Percentiles rank a stretch among this genome's conserved stretches.
Evolutionary conservation across 2,329 filamentous ascomycete genomes (phyloP).

Genomic region (Paraphoma sp.): DNA sequence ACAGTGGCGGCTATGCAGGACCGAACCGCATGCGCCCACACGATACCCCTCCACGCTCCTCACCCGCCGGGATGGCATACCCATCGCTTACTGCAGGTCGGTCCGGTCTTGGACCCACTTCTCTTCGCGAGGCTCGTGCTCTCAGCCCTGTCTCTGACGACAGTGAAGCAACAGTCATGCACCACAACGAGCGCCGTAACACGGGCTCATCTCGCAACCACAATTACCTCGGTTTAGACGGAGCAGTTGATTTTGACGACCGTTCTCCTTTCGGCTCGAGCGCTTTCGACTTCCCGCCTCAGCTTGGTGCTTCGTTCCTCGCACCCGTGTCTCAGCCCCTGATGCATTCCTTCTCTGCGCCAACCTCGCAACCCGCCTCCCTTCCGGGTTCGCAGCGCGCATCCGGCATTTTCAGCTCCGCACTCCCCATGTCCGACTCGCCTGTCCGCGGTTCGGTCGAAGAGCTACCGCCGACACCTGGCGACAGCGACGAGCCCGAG

Average conservation of each 20-base stretch:
- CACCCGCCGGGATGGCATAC: constrained; percentile 31
- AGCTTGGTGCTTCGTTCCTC: constrained; percentile 38
- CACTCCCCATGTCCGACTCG: constrained; percentile 77
- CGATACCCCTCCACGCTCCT: constrained; percentile 38
- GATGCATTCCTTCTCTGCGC: constrained; percentile 24
- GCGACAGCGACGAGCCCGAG: constrained; percentile 66
- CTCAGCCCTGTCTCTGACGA: constrained; percentile 35
- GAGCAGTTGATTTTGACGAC: constrained; percentile 33
- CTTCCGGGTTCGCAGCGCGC: constrained; percentile 56
- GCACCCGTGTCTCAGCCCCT: constrained; percentile 23
- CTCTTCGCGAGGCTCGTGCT: constrained; percentile 30
- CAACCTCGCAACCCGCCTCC: constrained; percentile 28
- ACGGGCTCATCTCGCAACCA: constrained; percentile 26
- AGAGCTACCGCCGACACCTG: constrained; percentile 39
- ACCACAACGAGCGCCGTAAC: constrained; percentile 26
- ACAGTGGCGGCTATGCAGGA: constrained; percentile 68
- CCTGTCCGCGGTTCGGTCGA: constrained; percentile 32
- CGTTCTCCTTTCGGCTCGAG: constrained; percentile 17
- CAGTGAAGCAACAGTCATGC: constrained; percentile 35
- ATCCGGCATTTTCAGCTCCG: constrained; percentile 85
- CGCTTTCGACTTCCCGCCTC: constrained; percentile 33
- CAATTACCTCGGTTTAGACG: constrained; percentile 35
- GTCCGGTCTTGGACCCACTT: constrained; percentile 20
- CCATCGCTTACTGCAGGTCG: constrained; percentile 28
- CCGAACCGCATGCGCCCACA: constrained; percentile 32